phyloP scores from a whole-genome alignment of 768 basidiomycete genomes.

The Russula brevipes region DNA sequence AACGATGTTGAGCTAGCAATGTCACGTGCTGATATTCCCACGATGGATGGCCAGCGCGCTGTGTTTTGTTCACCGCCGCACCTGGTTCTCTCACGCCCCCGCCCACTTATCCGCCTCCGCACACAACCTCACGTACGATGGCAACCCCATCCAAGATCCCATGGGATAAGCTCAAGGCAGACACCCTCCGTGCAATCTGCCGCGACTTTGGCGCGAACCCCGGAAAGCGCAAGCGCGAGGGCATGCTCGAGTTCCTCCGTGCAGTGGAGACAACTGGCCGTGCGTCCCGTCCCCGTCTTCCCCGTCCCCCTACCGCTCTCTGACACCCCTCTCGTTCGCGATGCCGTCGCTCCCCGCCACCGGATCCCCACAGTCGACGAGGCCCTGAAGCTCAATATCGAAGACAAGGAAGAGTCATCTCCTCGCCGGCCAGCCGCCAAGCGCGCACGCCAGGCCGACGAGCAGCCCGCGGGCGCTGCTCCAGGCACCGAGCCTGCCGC shows the following conservation, averaged over 20 bases:
- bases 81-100: constrained; percentile 10
- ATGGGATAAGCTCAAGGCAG: constrained; percentile 27
- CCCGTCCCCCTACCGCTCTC: background rate
- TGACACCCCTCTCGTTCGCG: background rate
- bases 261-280: constrained; percentile 26
- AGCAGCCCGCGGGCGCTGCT: constrained; percentile 5
- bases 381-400: constrained; percentile 20
- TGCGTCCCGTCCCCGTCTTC: constrained; percentile 19
- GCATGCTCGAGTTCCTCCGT: constrained; percentile 26
- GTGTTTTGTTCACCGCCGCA: background rate
- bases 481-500: background rate
- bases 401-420: constrained; percentile 22
- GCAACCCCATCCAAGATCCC: constrained; percentile 23
- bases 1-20: no score
- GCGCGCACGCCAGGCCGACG: constrained; percentile 17
- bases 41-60: background rate
- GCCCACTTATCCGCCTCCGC: constrained; percentile 4
- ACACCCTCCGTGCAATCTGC: constrained; percentile 28
- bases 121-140: constrained; percentile 8
- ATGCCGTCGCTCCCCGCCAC: background rate
- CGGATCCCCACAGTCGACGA: constrained; percentile 19
- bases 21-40: constrained; percentile 10
- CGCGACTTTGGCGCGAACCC: constrained; percentile 27
- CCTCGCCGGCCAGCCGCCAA: constrained; percentile 19
- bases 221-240: constrained; percentile 24